These are phyloP conservation scores for Xylaria sp. DNA, from an alignment of 2,329 filamentous ascomycete species.

Conservation along the genomic window DNA sequence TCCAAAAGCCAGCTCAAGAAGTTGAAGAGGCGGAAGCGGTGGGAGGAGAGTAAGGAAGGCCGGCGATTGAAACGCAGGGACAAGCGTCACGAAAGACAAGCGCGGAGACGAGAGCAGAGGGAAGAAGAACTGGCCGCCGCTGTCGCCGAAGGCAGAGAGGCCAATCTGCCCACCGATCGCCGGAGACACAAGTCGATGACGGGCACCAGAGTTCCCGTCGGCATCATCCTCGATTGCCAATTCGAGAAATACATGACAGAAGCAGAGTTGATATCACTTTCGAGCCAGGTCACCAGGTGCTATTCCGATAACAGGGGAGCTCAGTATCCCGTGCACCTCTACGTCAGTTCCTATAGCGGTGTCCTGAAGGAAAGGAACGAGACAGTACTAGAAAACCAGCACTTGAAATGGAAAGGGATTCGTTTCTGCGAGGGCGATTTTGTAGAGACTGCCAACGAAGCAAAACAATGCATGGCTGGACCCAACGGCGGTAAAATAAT, in stretches of 20 bases:
- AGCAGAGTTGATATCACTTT: conserved; percentile 84
- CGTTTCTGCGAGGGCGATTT: conserved; percentile 81
- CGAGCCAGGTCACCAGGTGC: conserved; percentile 83
- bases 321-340: conserved; percentile 75
- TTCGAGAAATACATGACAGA: conserved; percentile 92
- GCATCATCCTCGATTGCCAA: conserved; percentile 88
- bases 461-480: conserved; percentile 74
- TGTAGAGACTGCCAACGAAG: conserved; percentile 71
- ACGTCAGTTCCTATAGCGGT: conserved; percentile 81
- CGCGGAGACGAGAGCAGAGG: conserved; percentile 62
- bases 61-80: conserved; percentile 69
- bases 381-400: conserved; percentile 74
- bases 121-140: conserved; percentile 61
- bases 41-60: conserved; percentile 76
- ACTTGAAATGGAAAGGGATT: conserved; percentile 83
- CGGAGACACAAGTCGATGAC: conserved; percentile 49
- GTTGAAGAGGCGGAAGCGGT: conserved; percentile 74
- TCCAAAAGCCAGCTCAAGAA: conserved; percentile 93
- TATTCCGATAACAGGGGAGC: conserved; percentile 88
- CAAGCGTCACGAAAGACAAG: conserved; percentile 61
- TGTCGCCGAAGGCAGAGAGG: conserved; percentile 57
- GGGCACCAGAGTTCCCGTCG: conserved; percentile 72
- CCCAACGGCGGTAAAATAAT: conserved; percentile 66
- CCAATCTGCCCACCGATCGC: conserved; percentile 50
- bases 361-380: conserved; percentile 83